Evolutionary conservation across 192 early-diverging fungal genomes (phyloP).

Genomic region (Gamsiella multidivaricata): DNA sequence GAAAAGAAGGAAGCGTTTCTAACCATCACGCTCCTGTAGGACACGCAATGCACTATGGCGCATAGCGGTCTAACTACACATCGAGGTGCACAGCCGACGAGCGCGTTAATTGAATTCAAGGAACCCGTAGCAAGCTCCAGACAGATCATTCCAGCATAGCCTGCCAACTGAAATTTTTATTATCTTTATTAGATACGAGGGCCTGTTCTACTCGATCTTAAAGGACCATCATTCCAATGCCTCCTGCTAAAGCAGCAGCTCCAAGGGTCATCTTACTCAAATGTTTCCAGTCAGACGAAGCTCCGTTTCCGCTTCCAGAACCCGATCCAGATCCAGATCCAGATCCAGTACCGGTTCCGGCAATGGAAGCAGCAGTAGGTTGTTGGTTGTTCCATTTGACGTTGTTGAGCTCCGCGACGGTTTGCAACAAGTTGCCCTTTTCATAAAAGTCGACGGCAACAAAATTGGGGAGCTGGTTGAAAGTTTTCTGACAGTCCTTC

Average conservation of each 20-base stretch:
- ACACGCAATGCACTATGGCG: too few species aligned
- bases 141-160: too few species aligned
- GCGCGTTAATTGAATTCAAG: neutral
- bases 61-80: too few species aligned
- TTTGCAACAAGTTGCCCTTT: constrained; percentile 48
- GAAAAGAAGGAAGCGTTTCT: too few species aligned
- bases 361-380: neutral
- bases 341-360: constrained; percentile 1
- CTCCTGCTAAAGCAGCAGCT: neutral
- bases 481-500: constrained; percentile 59
- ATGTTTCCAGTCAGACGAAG: neutral
- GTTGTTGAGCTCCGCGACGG: constrained; percentile 30
- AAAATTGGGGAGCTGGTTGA: constrained; percentile 72
- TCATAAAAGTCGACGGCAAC: constrained; percentile 82
- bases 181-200: too few species aligned
- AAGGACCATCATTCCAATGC: constrained; percentile 4
- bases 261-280: neutral
- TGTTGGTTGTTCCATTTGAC: constrained; percentile 26
- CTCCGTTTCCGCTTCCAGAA: neutral
- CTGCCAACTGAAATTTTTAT: neutral
- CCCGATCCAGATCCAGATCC: neutral
- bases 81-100: neutral
- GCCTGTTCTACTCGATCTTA: too few species aligned
- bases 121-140: too few species aligned
- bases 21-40: too few species aligned